Base-by-base conservation (phyloP, 306 rosid species). In the Glycyrrhiza uralensis region DNA sequence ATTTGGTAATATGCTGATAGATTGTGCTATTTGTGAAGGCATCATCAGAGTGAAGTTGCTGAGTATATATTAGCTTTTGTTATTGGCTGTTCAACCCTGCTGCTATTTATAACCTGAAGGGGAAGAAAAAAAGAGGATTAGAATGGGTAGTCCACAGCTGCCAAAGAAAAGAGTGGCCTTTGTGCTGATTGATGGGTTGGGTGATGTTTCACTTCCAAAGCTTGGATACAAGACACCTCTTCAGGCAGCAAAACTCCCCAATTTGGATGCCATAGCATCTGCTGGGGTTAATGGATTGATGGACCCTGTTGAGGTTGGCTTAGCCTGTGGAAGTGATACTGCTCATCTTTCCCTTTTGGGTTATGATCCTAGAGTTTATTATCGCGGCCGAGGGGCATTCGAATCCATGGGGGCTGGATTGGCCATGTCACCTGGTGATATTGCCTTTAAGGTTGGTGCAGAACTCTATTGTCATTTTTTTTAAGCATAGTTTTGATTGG, bases 361-460 rank as follows among this genome's bases (percentile, higher is more conserved):
- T 38, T 91, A 94, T 41, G 87, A 94, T 59, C 99, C 97, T 7
- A 88, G 95, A 78, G 84, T 91, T 46, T 94, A 91, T 86, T 94
- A 94, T 56, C 89, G 86, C 0, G 99, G 99, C 39, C 87, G 99
- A 23, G 99, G 99, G 51, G 97, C 97, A 18, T 94, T 94, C 71
- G 97, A 94, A 79, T 94, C 97, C 76, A 94, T 94, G 97, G 99
- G 99, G 30, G 99, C 97, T 46, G 99, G 99, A 66, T 82, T 94
- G 81, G 99, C 93, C 57, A 94, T 94, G 97, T 91, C 90, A 52
- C 99, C 99, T 18, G 99, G 96, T 65, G 97, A 94, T 80, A 94
- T 94, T 78, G 99, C 99, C 69, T 94, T 89, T 65, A 94, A 91
- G 93, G 99, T 89, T 42, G 47, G 82, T 71, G 23, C 35, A 23